Evolutionary conservation across 148 eudicot genomes (phyloP).

Genomic region (Rhododendron vialii): DNA sequence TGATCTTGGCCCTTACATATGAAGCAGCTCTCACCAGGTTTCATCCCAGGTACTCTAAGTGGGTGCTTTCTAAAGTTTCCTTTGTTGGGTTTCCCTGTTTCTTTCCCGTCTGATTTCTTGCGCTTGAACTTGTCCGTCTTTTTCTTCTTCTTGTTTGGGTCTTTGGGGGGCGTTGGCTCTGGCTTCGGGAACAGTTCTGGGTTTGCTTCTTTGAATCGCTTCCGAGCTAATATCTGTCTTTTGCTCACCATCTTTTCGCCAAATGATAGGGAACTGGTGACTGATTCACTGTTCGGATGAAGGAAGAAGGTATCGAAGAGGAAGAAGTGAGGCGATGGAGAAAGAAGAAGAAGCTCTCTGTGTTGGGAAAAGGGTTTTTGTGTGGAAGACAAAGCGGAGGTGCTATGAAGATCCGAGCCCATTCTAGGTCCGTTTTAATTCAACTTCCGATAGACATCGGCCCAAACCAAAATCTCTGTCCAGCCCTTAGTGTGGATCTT

Average conservation of each 20-base stretch:
- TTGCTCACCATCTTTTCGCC: slow-evolving; percentile 59
- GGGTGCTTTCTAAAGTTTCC: slow-evolving; percentile 41
- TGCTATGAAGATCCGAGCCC: background rate
- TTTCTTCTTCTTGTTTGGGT: slow-evolving; percentile 54
- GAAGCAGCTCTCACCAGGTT: slow-evolving; percentile 90
- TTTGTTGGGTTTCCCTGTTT: slow-evolving; percentile 24
- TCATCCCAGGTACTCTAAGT: slow-evolving; percentile 85
- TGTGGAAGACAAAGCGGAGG: background rate
- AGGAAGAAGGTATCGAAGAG: background rate
- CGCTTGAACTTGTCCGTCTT: slow-evolving; percentile 43
- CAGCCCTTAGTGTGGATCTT: background rate
- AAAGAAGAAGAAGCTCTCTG: background rate
- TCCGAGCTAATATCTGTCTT: slow-evolving; percentile 38
- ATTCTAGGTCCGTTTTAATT: background rate
- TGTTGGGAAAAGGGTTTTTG: background rate
- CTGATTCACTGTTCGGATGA: background rate
- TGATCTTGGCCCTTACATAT: slow-evolving; percentile 70
- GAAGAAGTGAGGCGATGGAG: background rate
- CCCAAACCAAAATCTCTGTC: background rate
- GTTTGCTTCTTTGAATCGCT: slow-evolving; percentile 17
- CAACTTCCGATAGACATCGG: background rate
- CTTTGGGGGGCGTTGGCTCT: slow-evolving; percentile 68
- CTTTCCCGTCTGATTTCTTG: background rate
- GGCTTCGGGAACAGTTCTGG: slow-evolving; percentile 59
- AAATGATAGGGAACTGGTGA: background rate